Evolutionary conservation across 139 green algal genomes (phyloP), one percentile per base, ranked within the genome.

Genomic region (Auxenochlorella protothecoides): DNA sequence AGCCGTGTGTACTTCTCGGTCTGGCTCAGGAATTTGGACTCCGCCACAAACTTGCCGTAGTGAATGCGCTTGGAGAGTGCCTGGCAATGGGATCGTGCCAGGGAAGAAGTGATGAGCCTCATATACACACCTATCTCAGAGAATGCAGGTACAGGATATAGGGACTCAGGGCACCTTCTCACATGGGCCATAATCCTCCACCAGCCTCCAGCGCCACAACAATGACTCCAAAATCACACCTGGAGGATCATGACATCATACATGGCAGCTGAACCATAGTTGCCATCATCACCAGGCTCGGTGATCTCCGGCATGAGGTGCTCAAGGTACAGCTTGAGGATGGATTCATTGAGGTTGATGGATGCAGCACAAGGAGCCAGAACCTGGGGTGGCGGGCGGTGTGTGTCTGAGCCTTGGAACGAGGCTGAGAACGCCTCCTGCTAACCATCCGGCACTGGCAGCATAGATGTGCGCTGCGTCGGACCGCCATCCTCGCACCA

Each of bases 11-110:
- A 99, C 68, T 89, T n/a, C 66, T 16, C 5, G 14, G 83, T 79
- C 63, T 90, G 73, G 44, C 88, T 86, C 70, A 75, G 78, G 81
- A 97, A 99, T 85, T 99, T 99, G 68, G 92, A 89, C 77, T 99
- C 95, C n/a, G 95, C 95, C 27, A 99, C 94, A 79, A 97, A 99
- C 71, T 94, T 97, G 67, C 95, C 95, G 72, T 96, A 98, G 81
- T 99, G 95, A 63, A 99, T 96, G 65, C 95, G 88, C 76, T 93
- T 94, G 55, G 90, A 97, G 44, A 99, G 84, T 3, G 94, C 91
- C 84, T 98, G 93, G 8, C 10, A 71, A 7, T 27, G 27, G 14
- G 57, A 5, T 55, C 9, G 57, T 7, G 66, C n/a, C 13, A 70
- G 5, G 10, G 53, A 0, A 62, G 53, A 12, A 70, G 3, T 14